Evolutionary conservation across 1,284 basidiomycete species (phyloP), one percentile per base, ranked within the genome.

Genomic region (Singerocomus inundabilis): DNA sequence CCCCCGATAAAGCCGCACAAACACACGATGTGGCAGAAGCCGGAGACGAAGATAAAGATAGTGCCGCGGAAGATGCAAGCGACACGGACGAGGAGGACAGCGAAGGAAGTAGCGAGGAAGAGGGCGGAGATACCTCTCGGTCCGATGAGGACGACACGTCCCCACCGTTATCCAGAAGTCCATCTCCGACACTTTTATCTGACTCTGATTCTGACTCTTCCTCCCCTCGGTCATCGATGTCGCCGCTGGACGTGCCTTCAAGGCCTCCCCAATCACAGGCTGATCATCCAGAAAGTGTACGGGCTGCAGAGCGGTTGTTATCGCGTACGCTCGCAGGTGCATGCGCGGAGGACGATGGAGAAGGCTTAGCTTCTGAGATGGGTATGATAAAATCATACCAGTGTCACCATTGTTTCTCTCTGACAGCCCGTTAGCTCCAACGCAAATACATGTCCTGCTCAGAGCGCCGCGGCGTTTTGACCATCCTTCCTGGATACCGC

Each of bases 401-500:
- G 18, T 21, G 12, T 47, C 46, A 26, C 48, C 30, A 12, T 46
- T 5, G 8, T 26, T 31, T 35, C 8, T 38, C 25, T 39, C 45
- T 51, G 4, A 57, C 11, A 13, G 5, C 13, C 16, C n/a, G 15
- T 8, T 25, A 86, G 86, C 80, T 2, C 82, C 85, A 0, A 85
- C 85, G 0, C 84, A 86, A 51, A 85, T 78, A 2, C 83, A 88
- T 54, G 69, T 90, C 45, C 72, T 87, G 28, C 67, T 91, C 26
- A 84, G 81, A 33, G 87, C 87, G 0, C 88, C 87, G 0, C 73
- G 88, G 10, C 72, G 81, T 21, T 90, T 90, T 64, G 56, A 62
- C 8, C 87, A 91, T 56, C 82, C 87, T 0, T 75, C 82, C 2
- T 91, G 88, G 88, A 69, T 80, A 25, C 87, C 87, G 2, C 75